Conservation (phyloP, 2,329 filamentous ascomycete species). For the Beauveria rudraprayagi region DNA sequence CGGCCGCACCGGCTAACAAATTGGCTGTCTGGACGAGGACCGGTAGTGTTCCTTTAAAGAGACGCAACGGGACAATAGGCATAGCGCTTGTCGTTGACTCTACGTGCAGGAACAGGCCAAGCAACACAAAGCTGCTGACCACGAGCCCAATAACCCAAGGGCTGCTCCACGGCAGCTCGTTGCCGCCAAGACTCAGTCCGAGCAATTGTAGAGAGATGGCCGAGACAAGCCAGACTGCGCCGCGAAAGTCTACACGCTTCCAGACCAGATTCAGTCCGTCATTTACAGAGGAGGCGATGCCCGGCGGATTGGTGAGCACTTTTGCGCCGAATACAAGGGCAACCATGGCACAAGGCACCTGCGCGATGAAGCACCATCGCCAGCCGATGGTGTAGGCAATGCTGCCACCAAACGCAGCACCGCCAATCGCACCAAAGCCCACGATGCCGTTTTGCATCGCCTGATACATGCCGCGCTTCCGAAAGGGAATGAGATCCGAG, state of each 20-base stretch:
- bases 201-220: constrained; percentile 51
- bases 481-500: constrained; percentile 55
- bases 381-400: constrained; percentile 59
- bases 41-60: constrained; percentile 48
- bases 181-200: constrained; percentile 48
- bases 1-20: constrained; percentile 51
- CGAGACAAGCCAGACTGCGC: constrained; percentile 47
- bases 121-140: constrained; percentile 33
- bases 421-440: constrained; percentile 54
- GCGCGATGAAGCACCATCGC: constrained; percentile 58
- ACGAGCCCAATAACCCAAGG: constrained; percentile 39
- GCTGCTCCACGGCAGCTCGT: constrained; percentile 44
- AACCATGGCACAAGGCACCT: constrained; percentile 50
- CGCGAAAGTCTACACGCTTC: constrained; percentile 49
- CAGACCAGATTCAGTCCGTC: constrained; percentile 33
- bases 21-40: constrained; percentile 50
- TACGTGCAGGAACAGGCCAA: constrained; percentile 36
- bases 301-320: constrained; percentile 40
- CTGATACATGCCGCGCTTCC: constrained; percentile 49
- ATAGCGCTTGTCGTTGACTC: constrained; percentile 43
- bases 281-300: constrained; percentile 20
- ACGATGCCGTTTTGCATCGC: constrained; percentile 53
- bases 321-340: constrained; percentile 45
- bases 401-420: constrained; percentile 56
- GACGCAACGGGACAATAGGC: constrained; percentile 46